These are phyloP conservation scores for Sordariomycetes sp. DNA, from an alignment of 2,329 filamentous ascomycete species.

Conservation along the genomic window DNA sequence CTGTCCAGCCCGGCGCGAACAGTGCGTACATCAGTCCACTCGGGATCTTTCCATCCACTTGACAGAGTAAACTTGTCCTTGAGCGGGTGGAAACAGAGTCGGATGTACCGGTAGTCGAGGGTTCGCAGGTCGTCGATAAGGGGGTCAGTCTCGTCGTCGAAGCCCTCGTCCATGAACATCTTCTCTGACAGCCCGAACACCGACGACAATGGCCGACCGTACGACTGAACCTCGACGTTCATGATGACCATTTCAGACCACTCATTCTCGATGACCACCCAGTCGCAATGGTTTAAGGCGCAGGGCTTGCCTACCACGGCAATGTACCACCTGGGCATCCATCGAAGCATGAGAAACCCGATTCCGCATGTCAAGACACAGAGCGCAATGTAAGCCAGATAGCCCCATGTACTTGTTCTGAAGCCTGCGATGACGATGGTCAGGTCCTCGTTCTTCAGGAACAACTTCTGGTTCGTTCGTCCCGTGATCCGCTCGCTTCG, in stretches of 20 bases:
- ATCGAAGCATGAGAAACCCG: slow-evolving; percentile 77
- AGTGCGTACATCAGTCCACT: slow-evolving; percentile 69
- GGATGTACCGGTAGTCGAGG: slow-evolving; percentile 88
- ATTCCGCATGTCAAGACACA: slow-evolving; percentile 68
- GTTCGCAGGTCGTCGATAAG: slow-evolving; percentile 66
- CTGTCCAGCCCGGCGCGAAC: slow-evolving; percentile 76
- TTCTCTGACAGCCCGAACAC: slow-evolving; percentile 63
- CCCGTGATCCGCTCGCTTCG: slow-evolving; percentile 53
- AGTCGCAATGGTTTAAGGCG: slow-evolving; percentile 66
- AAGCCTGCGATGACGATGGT: slow-evolving; percentile 93
- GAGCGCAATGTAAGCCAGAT: slow-evolving; percentile 56
- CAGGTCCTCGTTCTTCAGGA: slow-evolving; percentile 87
- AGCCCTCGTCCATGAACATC: slow-evolving; percentile 37
- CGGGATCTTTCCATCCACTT: slow-evolving; percentile 88
- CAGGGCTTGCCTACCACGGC: slow-evolving; percentile 60
- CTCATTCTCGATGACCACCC: slow-evolving; percentile 96
- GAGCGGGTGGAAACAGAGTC: slow-evolving; percentile 81
- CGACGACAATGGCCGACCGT: slow-evolving; percentile 47
- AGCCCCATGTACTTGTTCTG: slow-evolving; percentile 63
- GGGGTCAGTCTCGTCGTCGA: slow-evolving; percentile 62
- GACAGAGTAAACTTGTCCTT: slow-evolving; percentile 83
- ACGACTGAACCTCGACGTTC: slow-evolving; percentile 45
- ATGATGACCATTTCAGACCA: slow-evolving; percentile 89
- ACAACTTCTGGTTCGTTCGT: slow-evolving; percentile 78
- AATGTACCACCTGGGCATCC: slow-evolving; percentile 84